These are phyloP conservation scores for Emericellopsis atlantica DNA, from an alignment of 2,329 filamentous ascomycete genomes.

Conservation along the genomic window DNA sequence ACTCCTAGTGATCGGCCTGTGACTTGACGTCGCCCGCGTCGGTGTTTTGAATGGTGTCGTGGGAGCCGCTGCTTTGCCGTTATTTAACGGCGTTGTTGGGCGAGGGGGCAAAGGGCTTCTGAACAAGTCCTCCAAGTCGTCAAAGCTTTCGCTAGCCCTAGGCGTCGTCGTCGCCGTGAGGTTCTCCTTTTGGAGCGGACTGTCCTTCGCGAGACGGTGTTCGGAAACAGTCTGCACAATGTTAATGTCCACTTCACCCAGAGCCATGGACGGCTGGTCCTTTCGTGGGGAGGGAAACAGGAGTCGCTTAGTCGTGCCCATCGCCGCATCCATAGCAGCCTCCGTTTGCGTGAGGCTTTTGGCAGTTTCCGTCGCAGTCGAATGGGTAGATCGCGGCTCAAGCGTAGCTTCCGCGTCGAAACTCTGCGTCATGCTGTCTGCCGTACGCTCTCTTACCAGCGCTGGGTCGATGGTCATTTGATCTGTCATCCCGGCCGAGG, in stretches of 20 bases:
- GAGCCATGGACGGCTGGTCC: conserved; percentile 46
- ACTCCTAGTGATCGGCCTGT: conserved; percentile 48
- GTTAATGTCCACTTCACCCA: conserved; percentile 45
- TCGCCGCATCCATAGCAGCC: conserved; percentile 30
- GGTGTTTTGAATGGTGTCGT: conserved; percentile 47
- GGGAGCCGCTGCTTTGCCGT: conserved; percentile 19
- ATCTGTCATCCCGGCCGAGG: conserved; percentile 3
- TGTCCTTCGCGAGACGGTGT: conserved; percentile 11
- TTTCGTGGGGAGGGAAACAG: conserved; percentile 69
- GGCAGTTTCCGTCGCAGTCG: conserved; percentile 39
- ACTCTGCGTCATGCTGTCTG: too few relatives aligned
- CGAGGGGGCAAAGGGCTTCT: conserved; percentile 29
- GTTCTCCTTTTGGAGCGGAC: conserved; percentile 20
- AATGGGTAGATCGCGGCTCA: conserved; percentile 32
- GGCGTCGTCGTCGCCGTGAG: conserved; percentile 3
- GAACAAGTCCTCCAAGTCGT: conserved; percentile 54
- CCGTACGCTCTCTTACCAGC: too few relatives aligned
- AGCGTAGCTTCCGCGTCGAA: too few relatives aligned
- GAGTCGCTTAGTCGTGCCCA: conserved; percentile 51
- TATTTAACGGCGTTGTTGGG: conserved; percentile 3
- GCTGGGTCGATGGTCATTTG: too few relatives aligned
- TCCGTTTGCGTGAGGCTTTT: conserved; percentile 37
- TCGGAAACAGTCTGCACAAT: conserved; percentile 25
- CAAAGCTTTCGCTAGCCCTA: conserved; percentile 34
- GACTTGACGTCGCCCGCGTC: conserved; percentile 46